phyloP scores from a whole-genome alignment of 495 filamentous ascomycete species.

The Geopyxis carbonaria region DNA sequence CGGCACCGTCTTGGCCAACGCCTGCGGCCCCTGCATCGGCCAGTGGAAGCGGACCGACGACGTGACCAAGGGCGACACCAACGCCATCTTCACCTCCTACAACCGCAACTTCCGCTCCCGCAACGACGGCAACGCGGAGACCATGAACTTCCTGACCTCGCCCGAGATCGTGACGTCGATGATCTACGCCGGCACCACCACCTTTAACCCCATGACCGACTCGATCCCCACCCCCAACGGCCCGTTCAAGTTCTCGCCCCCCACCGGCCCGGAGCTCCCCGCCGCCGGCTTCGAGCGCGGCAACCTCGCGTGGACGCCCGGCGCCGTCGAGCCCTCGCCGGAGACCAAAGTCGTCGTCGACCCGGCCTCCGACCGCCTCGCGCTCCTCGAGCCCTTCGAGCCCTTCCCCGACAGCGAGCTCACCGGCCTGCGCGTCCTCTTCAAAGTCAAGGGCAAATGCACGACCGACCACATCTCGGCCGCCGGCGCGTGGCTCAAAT shows the following conservation, averaged over 20 bases:
- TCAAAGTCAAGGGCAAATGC: conserved; percentile 93
- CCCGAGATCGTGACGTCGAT: conserved; percentile 93
- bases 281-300: conserved; percentile 61
- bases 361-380: conserved; percentile 72
- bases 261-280: conserved; percentile 62
- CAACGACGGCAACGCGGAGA: conserved; percentile 87
- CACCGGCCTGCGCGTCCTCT: conserved; percentile 56
- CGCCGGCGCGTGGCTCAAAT: conserved; percentile 94
- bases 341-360: conserved; percentile 52
- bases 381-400: conserved; percentile 76
- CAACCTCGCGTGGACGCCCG: conserved; percentile 56
- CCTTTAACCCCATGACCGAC: conserved; percentile 93
- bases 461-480: conserved; percentile 97
- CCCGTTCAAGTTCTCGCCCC: conserved; percentile 72
- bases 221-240: conserved; percentile 65
- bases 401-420: conserved; percentile 67
- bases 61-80: conserved; percentile 63
- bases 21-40: conserved; percentile 88
- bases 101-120: conserved; percentile 97
- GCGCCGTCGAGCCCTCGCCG: conserved; percentile 46
- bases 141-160: conserved; percentile 96
- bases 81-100: conserved; percentile 92
- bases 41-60: conserved; percentile 90
- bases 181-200: conserved; percentile 77
- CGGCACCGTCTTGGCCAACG: conserved; percentile 80